These are phyloP conservation scores for Penicillium oxalicum DNA, from an alignment of 2,329 filamentous ascomycete genomes.

Conservation along the genomic window DNA sequence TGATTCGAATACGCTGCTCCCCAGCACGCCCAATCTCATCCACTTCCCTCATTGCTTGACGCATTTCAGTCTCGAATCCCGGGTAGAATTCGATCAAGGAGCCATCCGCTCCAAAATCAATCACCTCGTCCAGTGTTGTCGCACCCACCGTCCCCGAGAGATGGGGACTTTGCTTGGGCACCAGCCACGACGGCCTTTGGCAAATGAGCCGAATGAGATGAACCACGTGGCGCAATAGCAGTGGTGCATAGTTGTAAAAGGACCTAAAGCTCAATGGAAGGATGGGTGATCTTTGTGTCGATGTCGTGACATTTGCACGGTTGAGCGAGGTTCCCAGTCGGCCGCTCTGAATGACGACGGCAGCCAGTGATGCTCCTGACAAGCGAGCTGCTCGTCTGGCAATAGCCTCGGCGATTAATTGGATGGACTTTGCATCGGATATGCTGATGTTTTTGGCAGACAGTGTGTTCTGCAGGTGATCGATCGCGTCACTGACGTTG, in stretches of 20 bases:
- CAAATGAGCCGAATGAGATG: not conserved
- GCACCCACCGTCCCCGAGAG: too few relatives aligned
- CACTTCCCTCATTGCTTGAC: not conserved
- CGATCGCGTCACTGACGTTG: not conserved
- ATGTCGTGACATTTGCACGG: too few relatives aligned
- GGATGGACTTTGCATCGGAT: not conserved
- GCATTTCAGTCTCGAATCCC: not conserved
- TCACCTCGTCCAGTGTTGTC: not conserved
- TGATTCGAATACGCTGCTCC: not conserved
- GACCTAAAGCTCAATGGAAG: not conserved
- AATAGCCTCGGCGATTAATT: not conserved
- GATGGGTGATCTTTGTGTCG: not conserved
- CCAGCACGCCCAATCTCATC: not conserved
- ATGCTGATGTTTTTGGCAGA: not conserved
- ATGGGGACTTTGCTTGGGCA: not conserved
- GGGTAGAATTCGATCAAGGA: conserved; percentile 1
- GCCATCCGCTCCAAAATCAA: conserved; percentile 1
- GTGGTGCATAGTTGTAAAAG: not conserved
- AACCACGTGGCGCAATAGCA: not conserved
- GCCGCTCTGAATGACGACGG: not conserved
- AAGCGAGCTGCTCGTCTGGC: not conserved
- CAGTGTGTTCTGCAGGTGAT: not conserved
- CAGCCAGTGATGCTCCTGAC: not conserved
- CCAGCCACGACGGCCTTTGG: not conserved
- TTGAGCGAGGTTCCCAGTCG: not conserved